These are phyloP conservation scores for Laburnicola sp. DNA, from an alignment of 2,329 filamentous ascomycete species.

Conservation along the genomic window DNA sequence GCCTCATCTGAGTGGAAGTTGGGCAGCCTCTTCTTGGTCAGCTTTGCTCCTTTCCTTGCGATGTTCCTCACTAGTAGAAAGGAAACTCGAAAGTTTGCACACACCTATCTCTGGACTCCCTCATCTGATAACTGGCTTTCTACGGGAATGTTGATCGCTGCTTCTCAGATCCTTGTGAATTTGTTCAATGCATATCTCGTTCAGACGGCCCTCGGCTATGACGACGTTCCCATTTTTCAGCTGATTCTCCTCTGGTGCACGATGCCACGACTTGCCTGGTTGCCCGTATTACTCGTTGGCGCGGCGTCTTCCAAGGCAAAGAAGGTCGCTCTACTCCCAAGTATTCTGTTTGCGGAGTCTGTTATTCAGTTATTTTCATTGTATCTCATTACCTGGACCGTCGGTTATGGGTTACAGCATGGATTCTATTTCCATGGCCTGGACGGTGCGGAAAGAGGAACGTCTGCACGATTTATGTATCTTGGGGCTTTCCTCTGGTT, in stretches of 20 bases:
- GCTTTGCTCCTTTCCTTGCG: slow-evolving; percentile 23
- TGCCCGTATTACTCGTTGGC: slow-evolving; percentile 20
- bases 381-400: slow-evolving; percentile 28
- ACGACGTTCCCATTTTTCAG: slow-evolving; percentile 23
- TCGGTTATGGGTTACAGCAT: slow-evolving; percentile 34
- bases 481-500: slow-evolving; percentile 35
- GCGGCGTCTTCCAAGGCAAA: slow-evolving; percentile 15
- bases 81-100: slow-evolving; percentile 1
- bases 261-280: slow-evolving; percentile 35
- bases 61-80: slow-evolving; percentile 12
- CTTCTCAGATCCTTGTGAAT: slow-evolving; percentile 27
- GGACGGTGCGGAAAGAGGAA: slow-evolving; percentile 12
- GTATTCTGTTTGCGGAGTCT: slow-evolving; percentile 29
- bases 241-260: slow-evolving; percentile 39
- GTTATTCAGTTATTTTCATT: slow-evolving; percentile 30
- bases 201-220: slow-evolving; percentile 25
- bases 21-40: slow-evolving; percentile 27
- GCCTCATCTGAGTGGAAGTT: slow-evolving; percentile 28
- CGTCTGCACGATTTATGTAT: slow-evolving; percentile 34
- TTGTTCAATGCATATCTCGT: slow-evolving; percentile 27
- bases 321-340: slow-evolving; percentile 14
- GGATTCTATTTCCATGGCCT: slow-evolving; percentile 29
- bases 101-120: slow-evolving; percentile 3
- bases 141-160: slow-evolving; percentile 24
- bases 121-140: slow-evolving; percentile 19